A percentile compares a stretch with the other conserved stretches of the same genome.
Evolutionary conservation across 345 rosid species (phyloP).

Genomic region (Eucalyptus albens): DNA sequence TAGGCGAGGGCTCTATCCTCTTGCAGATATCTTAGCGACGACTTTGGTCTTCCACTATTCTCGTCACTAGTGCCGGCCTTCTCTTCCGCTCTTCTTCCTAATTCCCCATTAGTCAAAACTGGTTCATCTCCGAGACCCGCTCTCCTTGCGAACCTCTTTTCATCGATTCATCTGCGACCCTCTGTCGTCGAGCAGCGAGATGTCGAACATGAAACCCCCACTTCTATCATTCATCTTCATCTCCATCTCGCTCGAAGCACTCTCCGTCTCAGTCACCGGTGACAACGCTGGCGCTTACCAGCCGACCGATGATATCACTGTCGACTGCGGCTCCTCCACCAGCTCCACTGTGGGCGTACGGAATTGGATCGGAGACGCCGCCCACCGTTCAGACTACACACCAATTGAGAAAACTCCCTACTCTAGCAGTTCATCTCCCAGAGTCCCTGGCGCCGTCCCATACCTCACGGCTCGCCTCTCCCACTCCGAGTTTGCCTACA

Average conservation of each 20-base stretch:
- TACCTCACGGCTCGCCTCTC: conserved; percentile 9
- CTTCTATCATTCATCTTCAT: not conserved
- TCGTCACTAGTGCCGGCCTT: too few species aligned
- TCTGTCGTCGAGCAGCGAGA: not conserved
- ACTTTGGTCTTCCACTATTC: too few species aligned
- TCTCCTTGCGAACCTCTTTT: not conserved
- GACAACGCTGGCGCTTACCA: not conserved
- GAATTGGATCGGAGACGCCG: conserved; percentile 3
- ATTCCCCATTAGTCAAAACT: not conserved
- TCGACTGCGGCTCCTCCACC: not conserved
- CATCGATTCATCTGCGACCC: not conserved
- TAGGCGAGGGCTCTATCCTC: too few species aligned
- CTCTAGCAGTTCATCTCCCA: not conserved
- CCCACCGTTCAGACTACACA: not conserved
- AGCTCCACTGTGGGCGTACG: not conserved
- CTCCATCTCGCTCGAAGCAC: not conserved
- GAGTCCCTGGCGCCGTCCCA: not conserved
- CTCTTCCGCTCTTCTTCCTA: too few species aligned
- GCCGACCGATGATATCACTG: not conserved
- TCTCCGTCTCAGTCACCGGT: not conserved
- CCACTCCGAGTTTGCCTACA: conserved; percentile 6
- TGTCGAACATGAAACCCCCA: not conserved
- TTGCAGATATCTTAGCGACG: too few species aligned
- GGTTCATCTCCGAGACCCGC: not conserved
- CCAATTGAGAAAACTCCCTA: not conserved